A percentile compares a stretch with the other conserved stretches of the same genome.
phyloP scores from a whole-genome alignment of 306 rosid species.

The Arachis hypogaea region DNA sequence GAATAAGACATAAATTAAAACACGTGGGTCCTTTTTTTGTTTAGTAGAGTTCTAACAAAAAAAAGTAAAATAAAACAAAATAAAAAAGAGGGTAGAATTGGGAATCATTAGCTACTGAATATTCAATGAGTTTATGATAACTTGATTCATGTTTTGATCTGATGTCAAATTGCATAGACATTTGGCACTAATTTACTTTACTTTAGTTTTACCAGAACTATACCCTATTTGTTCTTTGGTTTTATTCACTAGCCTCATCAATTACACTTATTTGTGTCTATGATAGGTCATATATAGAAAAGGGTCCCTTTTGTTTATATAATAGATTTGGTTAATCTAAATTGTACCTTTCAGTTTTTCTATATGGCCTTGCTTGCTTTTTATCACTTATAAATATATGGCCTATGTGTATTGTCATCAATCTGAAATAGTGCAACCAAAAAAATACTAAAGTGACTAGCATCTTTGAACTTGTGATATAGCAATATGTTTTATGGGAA shows the following conservation, averaged over 20 bases:
- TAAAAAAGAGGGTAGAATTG: conserved; percentile 27
- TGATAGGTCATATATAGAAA: conserved; percentile 22
- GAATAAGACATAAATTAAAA: conserved; percentile 33
- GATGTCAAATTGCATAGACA: conserved; percentile 38
- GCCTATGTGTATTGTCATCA: conserved; percentile 41
- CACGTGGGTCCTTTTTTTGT: conserved; percentile 44
- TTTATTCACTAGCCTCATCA: conserved; percentile 35
- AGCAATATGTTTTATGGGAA: conserved; percentile 24
- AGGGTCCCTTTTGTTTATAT: conserved; percentile 32
- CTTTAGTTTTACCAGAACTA: conserved; percentile 26
- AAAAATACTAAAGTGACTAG: conserved; percentile 39
- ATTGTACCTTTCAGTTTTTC: conserved; percentile 38
- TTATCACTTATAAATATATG: conserved; percentile 30
- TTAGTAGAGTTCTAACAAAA: conserved; percentile 46
- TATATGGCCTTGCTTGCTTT: conserved; percentile 25
- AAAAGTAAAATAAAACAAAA: too few relatives aligned
- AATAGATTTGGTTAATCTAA: conserved; percentile 43
- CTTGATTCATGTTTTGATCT: conserved; percentile 42
- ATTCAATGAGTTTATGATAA: conserved; percentile 62
- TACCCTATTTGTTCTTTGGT: conserved; percentile 35
- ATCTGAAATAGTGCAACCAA: conserved; percentile 33
- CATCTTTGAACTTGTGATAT: conserved; percentile 40
- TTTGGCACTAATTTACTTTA: conserved; percentile 36
- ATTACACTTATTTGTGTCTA: conserved; percentile 36
- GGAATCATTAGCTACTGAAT: conserved; percentile 56